Base-by-base conservation (phyloP, 1,284 basidiomycete genomes). In the Puccinia hordei region DNA sequence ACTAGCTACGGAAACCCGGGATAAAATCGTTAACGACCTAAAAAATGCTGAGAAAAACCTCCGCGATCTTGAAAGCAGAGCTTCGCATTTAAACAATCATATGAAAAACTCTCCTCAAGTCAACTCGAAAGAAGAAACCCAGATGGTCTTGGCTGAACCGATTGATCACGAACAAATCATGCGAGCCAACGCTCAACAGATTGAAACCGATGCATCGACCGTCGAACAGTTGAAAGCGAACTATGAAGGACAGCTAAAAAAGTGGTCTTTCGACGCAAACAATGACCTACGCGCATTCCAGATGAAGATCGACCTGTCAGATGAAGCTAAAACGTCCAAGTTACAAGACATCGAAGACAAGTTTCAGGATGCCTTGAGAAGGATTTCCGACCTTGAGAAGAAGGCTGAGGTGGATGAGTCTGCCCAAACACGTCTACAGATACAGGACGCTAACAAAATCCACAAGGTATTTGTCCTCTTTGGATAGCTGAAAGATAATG, bases 301-400 rank as follows among this genome's bases (percentile, higher is more conserved):
- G 27, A 6, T 24, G 17, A 17, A 59, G 46, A 5, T 49, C 17
- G 17, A 49, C 17, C 17, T 59, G 33, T 19, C 9, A 59, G 30
- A 59, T 19, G 12, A 33, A 33, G 57, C 57, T 33, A 59, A 2
- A 13, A 33, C 2, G 17, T 30, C 57, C 15, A 33, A 59, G 13
- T 15, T 59, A 15, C 57, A 59, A 59, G 57, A 33, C 17, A 59
- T 59, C 13, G 6, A 59, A 33, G 57, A 19, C 9, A 59, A 59
- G 30, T 15, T 59, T 59, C 27, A 33, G 2, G 57, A 59, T 33
- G 30, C 57, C 9, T 15, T 59, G 57, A 59, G 17, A 59, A 12
- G 30, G 30, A 59, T 59, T 59, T 59, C 30, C 13, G 57, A 59
- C 19, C 57, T 59, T 59, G 57, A 59, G 57, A 15, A 59, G 17